These are phyloP conservation scores for Lathyrus oleraceus DNA, from an alignment of 306 rosid genomes.

Conservation along the genomic window DNA sequence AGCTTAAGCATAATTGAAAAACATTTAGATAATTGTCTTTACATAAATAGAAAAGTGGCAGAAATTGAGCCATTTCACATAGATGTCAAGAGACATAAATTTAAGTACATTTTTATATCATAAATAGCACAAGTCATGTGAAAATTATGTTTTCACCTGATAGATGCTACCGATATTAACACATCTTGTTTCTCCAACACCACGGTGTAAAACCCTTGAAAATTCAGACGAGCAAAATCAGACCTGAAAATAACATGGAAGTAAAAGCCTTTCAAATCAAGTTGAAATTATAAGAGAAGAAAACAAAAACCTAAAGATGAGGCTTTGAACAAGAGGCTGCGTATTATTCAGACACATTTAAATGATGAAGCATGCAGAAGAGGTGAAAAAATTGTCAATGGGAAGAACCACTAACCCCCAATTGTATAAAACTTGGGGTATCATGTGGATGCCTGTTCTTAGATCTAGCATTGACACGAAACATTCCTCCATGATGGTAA, in stretches of 20 bases:
- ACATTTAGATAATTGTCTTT: conserved; percentile 23
- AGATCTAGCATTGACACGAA: conserved; percentile 94
- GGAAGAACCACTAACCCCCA: conserved; percentile 75
- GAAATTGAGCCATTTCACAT: conserved; percentile 7
- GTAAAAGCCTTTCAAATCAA: conserved; percentile 31
- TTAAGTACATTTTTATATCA: conserved; percentile 12
- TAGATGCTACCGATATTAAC: conserved; percentile 79
- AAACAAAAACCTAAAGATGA: neutral
- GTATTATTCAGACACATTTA: conserved; percentile 14
- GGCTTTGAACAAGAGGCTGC: neutral
- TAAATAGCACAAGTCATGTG: conserved; percentile 21
- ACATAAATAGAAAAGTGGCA: conserved; percentile 21
- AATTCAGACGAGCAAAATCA: conserved; percentile 85
- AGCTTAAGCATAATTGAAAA: conserved; percentile 20
- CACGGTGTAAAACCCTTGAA: conserved; percentile 87
- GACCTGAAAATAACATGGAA: conserved; percentile 61
- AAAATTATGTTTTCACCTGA: conserved; percentile 60
- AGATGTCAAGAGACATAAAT: conserved; percentile 8
- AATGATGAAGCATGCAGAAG: neutral
- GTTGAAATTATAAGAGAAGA: conserved; percentile 1
- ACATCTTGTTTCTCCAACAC: conserved; percentile 91
- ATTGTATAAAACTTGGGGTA: conserved; percentile 86
- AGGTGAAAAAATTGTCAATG: conserved; percentile 25
- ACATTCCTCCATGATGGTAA: conserved; percentile 96
- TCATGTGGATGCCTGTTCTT: conserved; percentile 96